Conservation (phyloP, 2,329 filamentous ascomycete genomes). For the Gaeumannomyces tritici region DNA sequence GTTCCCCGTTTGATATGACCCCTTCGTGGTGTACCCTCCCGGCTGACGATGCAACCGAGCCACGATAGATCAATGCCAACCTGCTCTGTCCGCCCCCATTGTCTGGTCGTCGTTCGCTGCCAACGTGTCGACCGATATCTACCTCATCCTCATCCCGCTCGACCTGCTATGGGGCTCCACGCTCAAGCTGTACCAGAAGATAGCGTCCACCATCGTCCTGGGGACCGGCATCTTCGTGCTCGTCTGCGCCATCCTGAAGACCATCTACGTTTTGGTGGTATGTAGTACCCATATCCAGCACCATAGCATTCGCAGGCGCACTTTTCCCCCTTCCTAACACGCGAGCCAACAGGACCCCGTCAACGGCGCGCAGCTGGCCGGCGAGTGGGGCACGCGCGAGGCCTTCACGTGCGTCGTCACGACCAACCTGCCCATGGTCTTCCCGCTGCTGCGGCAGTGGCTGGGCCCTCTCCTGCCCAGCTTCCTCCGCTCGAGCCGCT, state of each 20-base stretch:
- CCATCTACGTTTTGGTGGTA: constrained; percentile 21
- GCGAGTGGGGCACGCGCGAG: constrained; percentile 25
- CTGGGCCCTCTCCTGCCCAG: constrained; percentile 25
- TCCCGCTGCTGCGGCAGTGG: constrained; percentile 28
- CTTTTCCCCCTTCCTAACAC: background rate
- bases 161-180: constrained; percentile 29
- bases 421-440: constrained; percentile 29
- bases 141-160: constrained; percentile 43
- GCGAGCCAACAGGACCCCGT: constrained; percentile 14
- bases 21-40: too few relatives aligned
- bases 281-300: constrained; percentile 4
- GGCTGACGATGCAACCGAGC: background rate
- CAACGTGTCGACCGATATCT: constrained; percentile 41
- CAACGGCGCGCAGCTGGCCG: constrained; percentile 22
- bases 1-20: background rate
- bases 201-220: constrained; percentile 21
- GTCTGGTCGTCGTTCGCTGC: constrained; percentile 37
- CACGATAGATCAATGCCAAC: constrained; percentile 30
- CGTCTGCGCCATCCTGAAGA: constrained; percentile 22
- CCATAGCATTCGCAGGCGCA: background rate
- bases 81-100: constrained; percentile 17
- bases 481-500: constrained; percentile 23
- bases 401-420: constrained; percentile 28
- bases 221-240: constrained; percentile 25
- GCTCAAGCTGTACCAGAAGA: constrained; percentile 21